A percentile compares a stretch with the other conserved stretches of the same genome.
phyloP scores from a whole-genome alignment of 225 moss, liverwort and hornwort genomes.

The Physcomitrellopsis africana region DNA sequence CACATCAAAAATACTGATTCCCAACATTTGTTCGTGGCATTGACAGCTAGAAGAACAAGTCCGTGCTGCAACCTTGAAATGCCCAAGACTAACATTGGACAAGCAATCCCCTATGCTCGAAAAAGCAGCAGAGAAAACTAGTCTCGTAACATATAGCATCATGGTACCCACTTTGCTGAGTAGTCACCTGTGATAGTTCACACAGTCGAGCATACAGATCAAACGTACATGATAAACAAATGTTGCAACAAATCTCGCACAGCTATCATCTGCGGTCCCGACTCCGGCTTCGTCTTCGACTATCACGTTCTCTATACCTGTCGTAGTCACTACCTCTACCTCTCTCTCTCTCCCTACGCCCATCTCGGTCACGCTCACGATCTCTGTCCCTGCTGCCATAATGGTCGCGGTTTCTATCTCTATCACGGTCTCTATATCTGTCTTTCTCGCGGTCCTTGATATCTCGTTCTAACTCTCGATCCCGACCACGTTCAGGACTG shows the following conservation, averaged over 20 bases:
- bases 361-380: slow-evolving; percentile 62
- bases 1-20: neutral
- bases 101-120: neutral
- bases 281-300: slow-evolving; percentile 44
- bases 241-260: slow-evolving; percentile 28
- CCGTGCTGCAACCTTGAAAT: slow-evolving; percentile 4
- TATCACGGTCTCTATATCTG: slow-evolving; percentile 58
- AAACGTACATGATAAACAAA: slow-evolving; percentile 34
- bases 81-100: neutral
- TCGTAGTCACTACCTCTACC: slow-evolving; percentile 63
- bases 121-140: slow-evolving; percentile 16
- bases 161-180: slow-evolving; percentile 21
- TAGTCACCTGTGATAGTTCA: slow-evolving; percentile 24
- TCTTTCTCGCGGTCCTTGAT: slow-evolving; percentile 62
- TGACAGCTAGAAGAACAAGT: neutral
- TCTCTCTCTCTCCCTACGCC: slow-evolving; percentile 55
- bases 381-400: slow-evolving; percentile 56
- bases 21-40: neutral
- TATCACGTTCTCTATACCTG: slow-evolving; percentile 41
- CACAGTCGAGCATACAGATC: slow-evolving; percentile 23
- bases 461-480: slow-evolving; percentile 65
- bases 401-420: slow-evolving; percentile 47
- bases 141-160: neutral
- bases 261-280: slow-evolving; percentile 43
- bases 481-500: slow-evolving; percentile 63